Evolutionary conservation across 208 protist species (phyloP).

Genomic region (Acanthamoeba castellanii): DNA sequence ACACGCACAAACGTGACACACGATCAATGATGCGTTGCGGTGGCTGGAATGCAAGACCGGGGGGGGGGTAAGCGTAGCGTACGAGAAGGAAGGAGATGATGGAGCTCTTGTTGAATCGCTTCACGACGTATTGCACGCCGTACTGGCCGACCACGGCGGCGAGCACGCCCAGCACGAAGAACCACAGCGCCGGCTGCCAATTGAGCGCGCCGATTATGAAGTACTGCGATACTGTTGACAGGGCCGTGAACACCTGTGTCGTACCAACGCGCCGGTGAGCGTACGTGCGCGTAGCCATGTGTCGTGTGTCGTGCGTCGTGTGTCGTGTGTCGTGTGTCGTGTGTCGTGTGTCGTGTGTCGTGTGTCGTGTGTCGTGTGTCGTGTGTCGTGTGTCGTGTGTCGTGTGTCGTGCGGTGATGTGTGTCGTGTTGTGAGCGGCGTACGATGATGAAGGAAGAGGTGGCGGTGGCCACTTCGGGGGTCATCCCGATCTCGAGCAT

Average conservation of each 20-base stretch:
- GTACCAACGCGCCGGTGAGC: no score
- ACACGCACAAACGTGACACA: not conserved
- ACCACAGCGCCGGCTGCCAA: conserved; percentile 83
- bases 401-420: no score
- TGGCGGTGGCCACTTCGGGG: conserved; percentile 82
- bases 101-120: conserved; percentile 85
- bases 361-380: no score
- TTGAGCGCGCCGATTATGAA: conserved; percentile 80
- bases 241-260: conserved; percentile 83
- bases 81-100: conserved; percentile 82
- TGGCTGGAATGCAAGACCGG: no score
- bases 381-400: not conserved
- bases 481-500: conserved; percentile 87
- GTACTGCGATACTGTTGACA: conserved; percentile 81
- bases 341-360: no score
- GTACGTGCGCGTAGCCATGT: no score
- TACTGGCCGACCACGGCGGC: conserved; percentile 81
- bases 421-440: not conserved
- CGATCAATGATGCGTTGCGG: not conserved
- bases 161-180: conserved; percentile 79
- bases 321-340: not conserved
- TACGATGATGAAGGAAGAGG: conserved; percentile 87
- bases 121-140: conserved; percentile 77
- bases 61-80: not conserved
- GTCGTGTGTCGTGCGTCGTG: not conserved